phyloP scores from a whole-genome alignment of 257 asterid species.

The Solanum stenotomum region DNA sequence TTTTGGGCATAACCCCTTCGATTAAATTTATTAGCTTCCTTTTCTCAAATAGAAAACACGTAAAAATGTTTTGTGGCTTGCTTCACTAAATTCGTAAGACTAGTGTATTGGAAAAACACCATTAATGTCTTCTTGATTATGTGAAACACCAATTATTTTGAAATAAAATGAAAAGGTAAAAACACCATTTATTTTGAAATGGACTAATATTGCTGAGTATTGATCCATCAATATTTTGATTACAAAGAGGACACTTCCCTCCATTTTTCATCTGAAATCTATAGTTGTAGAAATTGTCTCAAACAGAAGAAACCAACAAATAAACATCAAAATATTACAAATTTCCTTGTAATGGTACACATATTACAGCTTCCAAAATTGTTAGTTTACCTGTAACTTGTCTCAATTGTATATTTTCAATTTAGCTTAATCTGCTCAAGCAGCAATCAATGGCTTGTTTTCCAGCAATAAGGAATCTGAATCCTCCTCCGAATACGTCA shows the following conservation, averaged over 20 bases:
- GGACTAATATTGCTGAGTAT: neutral
- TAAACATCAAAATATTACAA: neutral
- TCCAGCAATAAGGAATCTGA: neutral
- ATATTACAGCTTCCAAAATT: neutral
- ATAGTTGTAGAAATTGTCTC: neutral
- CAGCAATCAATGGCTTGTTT: constrained; percentile 6
- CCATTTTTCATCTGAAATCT: neutral
- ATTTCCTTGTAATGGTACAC: neutral
- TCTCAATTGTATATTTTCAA: neutral
- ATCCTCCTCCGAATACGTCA: constrained; percentile 20
- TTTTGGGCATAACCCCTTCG: neutral
- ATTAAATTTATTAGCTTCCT: neutral
- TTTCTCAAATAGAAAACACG: neutral
- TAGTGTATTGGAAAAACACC: neutral
- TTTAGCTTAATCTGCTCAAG: neutral
- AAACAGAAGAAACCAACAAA: neutral
- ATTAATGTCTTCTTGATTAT: neutral
- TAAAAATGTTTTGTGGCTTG: neutral
- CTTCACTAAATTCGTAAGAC: neutral
- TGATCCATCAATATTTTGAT: neutral
- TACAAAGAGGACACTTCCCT: neutral
- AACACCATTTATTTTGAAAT: neutral
- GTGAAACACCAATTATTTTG: neutral
- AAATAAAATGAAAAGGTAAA: neutral
- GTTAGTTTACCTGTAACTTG: neutral